Base-by-base conservation (phyloP, 2,329 filamentous ascomycete genomes). In the Fusarium lyarnte region DNA sequence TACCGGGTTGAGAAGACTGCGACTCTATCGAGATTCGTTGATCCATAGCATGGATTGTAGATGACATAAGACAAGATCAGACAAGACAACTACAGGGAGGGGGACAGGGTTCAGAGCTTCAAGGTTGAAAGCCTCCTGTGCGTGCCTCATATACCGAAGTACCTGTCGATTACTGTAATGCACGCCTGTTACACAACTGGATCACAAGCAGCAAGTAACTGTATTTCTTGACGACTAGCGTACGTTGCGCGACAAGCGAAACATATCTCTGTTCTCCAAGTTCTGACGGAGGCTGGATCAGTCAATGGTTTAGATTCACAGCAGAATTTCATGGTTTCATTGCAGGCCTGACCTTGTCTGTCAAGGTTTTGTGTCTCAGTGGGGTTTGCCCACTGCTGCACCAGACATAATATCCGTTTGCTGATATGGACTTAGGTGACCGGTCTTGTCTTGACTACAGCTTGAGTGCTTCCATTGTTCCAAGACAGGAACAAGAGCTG, bases 311-410 rank as follows among this genome's bases (percentile, higher is more conserved):
- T 27, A 51, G 53, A 35, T 51, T 43, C 36, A 39, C 31, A 68
- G 35, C 52, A 63, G 66, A 35, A 27, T 23, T 54, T 45, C 25
- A 25, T 58, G n/a, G 53, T 67, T 66, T 53, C 62, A 61, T 66
- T 73, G 66, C 72, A 53, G 65, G 41, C 60, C 63, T 76, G 70
- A 63, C 63, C 64, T 73, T 66, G 74, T 68, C 66, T 47, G 54
- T 49, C 53, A 55, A 33, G 58, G 60, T 63, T 68, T 74, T 75
- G 65, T 66, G 23, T 65, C 38, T 62, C 46, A 45, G 58, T 47
- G 55, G 63, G 29, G 49, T 54, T 49, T 47, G 31, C 55, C 38
- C 23, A 45, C 58, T 47, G 16, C 27, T 71, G 38, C 27, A 45
- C 42, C 46, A 67, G 57, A 49, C 27, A 69, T 45, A 53, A 69